These are phyloP conservation scores for Boletus sensibilis DNA, from an alignment of 768 basidiomycete species.

Conservation along the genomic window DNA sequence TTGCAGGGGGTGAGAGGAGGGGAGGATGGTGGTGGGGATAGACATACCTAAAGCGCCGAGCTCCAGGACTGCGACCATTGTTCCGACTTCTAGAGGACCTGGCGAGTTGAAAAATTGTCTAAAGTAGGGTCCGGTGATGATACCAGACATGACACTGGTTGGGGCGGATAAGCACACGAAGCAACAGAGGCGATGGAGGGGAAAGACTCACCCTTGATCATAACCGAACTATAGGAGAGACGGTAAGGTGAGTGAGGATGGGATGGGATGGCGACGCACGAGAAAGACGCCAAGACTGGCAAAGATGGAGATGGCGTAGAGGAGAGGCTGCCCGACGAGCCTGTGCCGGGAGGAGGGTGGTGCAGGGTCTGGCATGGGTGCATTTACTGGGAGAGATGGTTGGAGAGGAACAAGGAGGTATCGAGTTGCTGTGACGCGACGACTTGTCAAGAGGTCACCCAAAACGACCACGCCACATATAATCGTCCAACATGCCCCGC, in stretches of 20 bases:
- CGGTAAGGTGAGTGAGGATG: not conserved
- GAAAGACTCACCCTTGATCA: constrained; percentile 68
- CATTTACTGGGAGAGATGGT: constrained; percentile 38
- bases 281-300: constrained; percentile 85
- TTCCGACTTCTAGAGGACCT: constrained; percentile 72
- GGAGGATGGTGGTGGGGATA: not conserved
- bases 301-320: constrained; percentile 78
- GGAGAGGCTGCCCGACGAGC: constrained; percentile 75
- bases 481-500: constrained; percentile 56
- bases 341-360: constrained; percentile 37
- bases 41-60: constrained; percentile 83
- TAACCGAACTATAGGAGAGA: constrained; percentile 62
- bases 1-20: constrained; percentile 31
- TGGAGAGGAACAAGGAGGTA: constrained; percentile 13
- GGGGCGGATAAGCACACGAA: constrained; percentile 3
- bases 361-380: constrained; percentile 48
- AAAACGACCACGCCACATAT: constrained; percentile 21
- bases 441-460: not conserved
- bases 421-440: not conserved
- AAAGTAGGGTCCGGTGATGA: constrained; percentile 87
- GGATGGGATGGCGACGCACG: constrained; percentile 43
- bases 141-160: constrained; percentile 81
- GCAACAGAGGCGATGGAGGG: constrained; percentile 1
- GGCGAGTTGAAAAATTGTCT: constrained; percentile 80
- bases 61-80: constrained; percentile 94